Base-by-base conservation (phyloP, 2,329 filamentous ascomycete genomes). In the Ophiostoma angusticollis region DNA sequence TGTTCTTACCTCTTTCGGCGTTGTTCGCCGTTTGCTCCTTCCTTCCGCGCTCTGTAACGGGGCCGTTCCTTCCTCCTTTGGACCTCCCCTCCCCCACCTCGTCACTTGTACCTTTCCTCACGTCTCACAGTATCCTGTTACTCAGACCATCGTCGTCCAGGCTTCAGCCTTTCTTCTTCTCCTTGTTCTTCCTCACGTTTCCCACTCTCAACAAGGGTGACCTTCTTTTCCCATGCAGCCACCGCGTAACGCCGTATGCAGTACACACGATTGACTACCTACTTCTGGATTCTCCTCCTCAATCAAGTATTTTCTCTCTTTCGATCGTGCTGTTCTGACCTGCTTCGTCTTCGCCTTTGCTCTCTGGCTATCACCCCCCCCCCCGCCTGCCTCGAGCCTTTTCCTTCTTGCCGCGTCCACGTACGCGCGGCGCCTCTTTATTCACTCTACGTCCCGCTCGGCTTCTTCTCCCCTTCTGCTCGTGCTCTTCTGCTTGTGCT, bases 21-120 rank as follows among this genome's bases (percentile, higher is more conserved):
- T 17, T 32, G 17, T n/a, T 31, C 7, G 37, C 25, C 38, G 32
- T 40, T 40, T 40, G 38, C 38, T 35, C 38, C 31, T 40, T 40
- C 38, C 38, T 35, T 31, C 31, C 14, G 25, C 11, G n/a, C n/a
- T n/a, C n/a, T n/a, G n/a, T n/a, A n/a, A n/a, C 5, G 14, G 16
- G 27, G 7, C n/a, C 27, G n/a, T 19, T 14, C 21, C n/a, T 25
- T 14, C 25, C 6, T 37, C 35, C 24, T 6, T 13, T 24, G 28
- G 28, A 21, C 14, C 25, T 23, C 30, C 29, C 12, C 22, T 18
- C 24, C 13, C 13, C n/a, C n/a, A n/a, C n/a, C n/a, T n/a, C n/a
- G n/a, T n/a, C n/a, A n/a, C n/a, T n/a, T n/a, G n/a, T n/a, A n/a
- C n/a, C n/a, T n/a, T n/a, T n/a, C n/a, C n/a, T n/a, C n/a, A n/a